These are phyloP conservation scores for Sporisorium iseilematis-ciliati DNA, from an alignment of 1,284 basidiomycete species.

Conservation along the genomic window DNA sequence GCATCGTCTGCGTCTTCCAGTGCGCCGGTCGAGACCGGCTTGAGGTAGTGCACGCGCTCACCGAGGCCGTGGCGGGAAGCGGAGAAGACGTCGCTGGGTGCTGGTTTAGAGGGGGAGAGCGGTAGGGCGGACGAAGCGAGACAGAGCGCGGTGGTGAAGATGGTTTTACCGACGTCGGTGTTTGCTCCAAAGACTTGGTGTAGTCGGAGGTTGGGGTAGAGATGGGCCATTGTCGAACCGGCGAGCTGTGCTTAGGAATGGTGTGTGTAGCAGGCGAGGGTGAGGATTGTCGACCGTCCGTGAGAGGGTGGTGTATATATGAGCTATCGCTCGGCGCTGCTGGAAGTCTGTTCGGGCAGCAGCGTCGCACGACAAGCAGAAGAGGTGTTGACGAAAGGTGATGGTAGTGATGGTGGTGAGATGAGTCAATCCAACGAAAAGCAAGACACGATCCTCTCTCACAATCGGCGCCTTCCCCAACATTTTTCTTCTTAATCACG, in stretches of 20 bases:
- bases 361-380: neutral
- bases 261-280: too few relatives aligned
- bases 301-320: neutral
- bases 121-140: conserved; percentile 59
- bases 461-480: neutral
- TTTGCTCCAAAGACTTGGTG: conserved; percentile 69
- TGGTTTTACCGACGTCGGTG: conserved; percentile 69
- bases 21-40: conserved; percentile 66
- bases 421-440: neutral
- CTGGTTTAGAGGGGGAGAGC: neutral
- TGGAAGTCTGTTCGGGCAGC: too few relatives aligned
- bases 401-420: neutral
- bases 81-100: conserved; percentile 26
- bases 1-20: conserved; percentile 55
- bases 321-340: too few relatives aligned
- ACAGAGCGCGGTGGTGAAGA: conserved; percentile 67
- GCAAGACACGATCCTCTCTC: neutral
- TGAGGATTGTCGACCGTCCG: neutral
- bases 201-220: conserved; percentile 55
- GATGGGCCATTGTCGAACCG: conserved; percentile 36
- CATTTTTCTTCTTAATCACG: neutral
- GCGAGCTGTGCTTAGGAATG: neutral
- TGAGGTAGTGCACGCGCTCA: conserved; percentile 64
- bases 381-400: neutral
- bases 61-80: conserved; percentile 30